phyloP scores from a whole-genome alignment of 345 rosid species.

The Cardamine chenopodiifolia region DNA sequence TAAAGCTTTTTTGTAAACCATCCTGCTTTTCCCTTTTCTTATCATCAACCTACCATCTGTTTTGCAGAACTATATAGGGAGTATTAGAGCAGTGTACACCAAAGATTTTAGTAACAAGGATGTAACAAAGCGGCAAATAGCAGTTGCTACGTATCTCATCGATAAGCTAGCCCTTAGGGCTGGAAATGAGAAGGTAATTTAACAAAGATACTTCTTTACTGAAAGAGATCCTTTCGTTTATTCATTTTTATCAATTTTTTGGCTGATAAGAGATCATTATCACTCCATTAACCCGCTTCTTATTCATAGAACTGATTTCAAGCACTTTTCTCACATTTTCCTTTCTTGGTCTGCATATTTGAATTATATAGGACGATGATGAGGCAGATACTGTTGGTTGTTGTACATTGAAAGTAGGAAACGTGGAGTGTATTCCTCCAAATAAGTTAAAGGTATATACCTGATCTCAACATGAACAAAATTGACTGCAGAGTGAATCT shows the following conservation, averaged over 20 bases:
- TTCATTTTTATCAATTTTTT: not conserved
- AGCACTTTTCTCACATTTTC: conserved; percentile 7
- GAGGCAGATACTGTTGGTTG: conserved; percentile 99
- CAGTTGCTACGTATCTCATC: conserved; percentile 97
- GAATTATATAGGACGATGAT: conserved; percentile 74
- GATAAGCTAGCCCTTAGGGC: conserved; percentile 99
- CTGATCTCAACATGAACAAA: conserved; percentile 10
- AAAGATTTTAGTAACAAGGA: conserved; percentile 80
- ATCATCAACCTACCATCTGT: conserved; percentile 15
- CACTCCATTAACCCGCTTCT: not conserved
- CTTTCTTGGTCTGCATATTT: conserved; percentile 17
- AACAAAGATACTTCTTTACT: conserved; percentile 15
- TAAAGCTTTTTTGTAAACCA: conserved; percentile 16
- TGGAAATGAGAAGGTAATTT: conserved; percentile 94
- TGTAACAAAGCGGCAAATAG: conserved; percentile 75
- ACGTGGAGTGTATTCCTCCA: conserved; percentile 90
- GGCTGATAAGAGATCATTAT: not conserved
- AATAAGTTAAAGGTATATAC: conserved; percentile 72
- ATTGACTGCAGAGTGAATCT: not conserved
- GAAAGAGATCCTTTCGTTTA: not conserved
- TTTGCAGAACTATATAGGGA: conserved; percentile 69
- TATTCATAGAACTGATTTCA: not conserved
- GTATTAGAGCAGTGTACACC: conserved; percentile 85
- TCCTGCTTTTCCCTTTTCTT: conserved; percentile 4
- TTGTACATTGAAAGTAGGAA: conserved; percentile 93